Base-by-base conservation (phyloP, 2,329 filamentous ascomycete species). In the Elsinoe arachidis region DNA sequence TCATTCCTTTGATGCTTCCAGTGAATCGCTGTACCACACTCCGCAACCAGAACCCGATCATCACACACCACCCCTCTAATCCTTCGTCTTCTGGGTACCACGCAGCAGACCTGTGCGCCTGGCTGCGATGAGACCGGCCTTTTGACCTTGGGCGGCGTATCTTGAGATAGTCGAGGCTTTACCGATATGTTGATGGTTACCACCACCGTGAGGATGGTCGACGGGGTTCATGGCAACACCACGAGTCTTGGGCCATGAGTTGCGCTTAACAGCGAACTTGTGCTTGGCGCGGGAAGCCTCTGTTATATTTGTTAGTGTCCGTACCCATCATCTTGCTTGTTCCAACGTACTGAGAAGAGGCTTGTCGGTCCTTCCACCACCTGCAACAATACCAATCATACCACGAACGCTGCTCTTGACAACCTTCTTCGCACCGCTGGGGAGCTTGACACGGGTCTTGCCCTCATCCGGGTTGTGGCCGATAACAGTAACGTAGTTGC, bases 221-320 rank as follows among this genome's bases (percentile, higher is more conserved):
- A 99, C 93, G 72, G 93, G 93, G 83, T 99, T 99, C 93, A 99
- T 99, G 80, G 93, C 93, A 87, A 99, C 93, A 96, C 93, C 93
- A 93, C 93, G 92, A 84, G 93, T 99, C 89, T 95, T 96, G 80
- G 93, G 93, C 93, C 93, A 99, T 75, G 86, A 92, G 90, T 99
- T 97, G 76, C 93, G 90, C 90, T 99, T 99, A 82, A 96, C 95
- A 70, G 91, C 90, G 82, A 96, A 99, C 88, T 99, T 99, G 78
- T 97, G 92, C 90, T 97, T 99, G 74, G 93, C 93, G 76, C 93
- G 90, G 73, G 92, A 97, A 73, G 93, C 93, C 92, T 99, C 85
- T 88, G 49, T 23, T 35, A 11, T 37, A 6, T 17, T 39, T 53
- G n/a, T 82, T 78, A 69, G 44, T 26, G 33, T 57, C 56, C 14